These are phyloP conservation scores for Parmelia sp. DNA, from an alignment of 495 filamentous ascomycete species.

Conservation along the genomic window DNA sequence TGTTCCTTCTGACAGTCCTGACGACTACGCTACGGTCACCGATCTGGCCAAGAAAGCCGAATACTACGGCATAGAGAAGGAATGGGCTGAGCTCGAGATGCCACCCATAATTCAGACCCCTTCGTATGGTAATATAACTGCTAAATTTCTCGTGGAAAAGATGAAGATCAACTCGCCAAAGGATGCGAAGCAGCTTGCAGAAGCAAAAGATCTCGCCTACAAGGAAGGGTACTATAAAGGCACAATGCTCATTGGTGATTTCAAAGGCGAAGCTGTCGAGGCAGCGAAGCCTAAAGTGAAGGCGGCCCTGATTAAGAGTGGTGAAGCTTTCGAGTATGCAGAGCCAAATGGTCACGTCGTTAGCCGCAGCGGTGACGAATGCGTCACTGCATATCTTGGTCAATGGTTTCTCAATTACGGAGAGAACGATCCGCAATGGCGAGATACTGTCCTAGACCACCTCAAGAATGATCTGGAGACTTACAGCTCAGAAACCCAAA, in stretches of 20 bases:
- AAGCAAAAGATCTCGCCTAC: constrained; percentile 95
- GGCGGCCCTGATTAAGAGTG: constrained; percentile 66
- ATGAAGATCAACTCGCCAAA: constrained; percentile 96
- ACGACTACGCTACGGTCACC: constrained; percentile 83
- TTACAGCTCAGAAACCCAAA: constrained; percentile 69
- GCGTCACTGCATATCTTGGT: constrained; percentile 85
- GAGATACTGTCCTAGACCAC: constrained; percentile 61
- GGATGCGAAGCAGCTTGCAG: constrained; percentile 77
- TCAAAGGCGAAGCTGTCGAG: constrained; percentile 78
- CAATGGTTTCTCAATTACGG: constrained; percentile 98
- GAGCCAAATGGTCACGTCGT: constrained; percentile 88
- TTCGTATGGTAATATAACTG: constrained; percentile 77
- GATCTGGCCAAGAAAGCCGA: constrained; percentile 96
- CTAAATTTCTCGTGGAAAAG: constrained; percentile 76
- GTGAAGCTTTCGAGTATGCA: constrained; percentile 83
- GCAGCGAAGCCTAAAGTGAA: constrained; percentile 80
- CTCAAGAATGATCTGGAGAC: constrained; percentile 73
- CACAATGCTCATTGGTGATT: constrained; percentile 82
- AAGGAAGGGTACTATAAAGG: constrained; percentile 98
- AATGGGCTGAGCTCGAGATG: constrained; percentile 90
- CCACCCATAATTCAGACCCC: constrained; percentile 85
- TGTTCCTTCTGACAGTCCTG: constrained; percentile 90
- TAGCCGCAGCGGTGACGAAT: constrained; percentile 79
- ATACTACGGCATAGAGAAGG: constrained; percentile 92
- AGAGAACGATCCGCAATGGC: constrained; percentile 73